Evolutionary conservation across 306 rosid genomes (phyloP).

Genomic region (Cucurbita moschata): DNA sequence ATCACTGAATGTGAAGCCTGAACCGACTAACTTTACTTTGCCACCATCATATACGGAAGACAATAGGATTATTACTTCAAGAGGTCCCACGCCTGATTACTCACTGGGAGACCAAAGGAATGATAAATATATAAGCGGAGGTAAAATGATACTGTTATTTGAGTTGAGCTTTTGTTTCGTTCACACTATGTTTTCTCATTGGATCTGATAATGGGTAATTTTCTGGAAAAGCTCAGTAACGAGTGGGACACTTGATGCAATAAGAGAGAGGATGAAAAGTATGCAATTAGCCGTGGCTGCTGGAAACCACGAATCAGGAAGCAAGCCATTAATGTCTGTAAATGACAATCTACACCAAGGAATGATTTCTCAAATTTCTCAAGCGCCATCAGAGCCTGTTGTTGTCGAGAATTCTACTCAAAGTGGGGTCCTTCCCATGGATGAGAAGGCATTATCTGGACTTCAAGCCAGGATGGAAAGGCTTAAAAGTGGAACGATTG

Average conservation of each 20-base stretch:
- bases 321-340: conserved; percentile 40
- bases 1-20: conserved; percentile 49
- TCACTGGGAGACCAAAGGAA: conserved; percentile 54
- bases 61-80: conserved; percentile 40
- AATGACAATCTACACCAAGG: conserved; percentile 51
- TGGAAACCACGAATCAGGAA: conserved; percentile 49
- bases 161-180: neutral
- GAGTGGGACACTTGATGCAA: conserved; percentile 88
- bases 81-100: conserved; percentile 56
- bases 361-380: conserved; percentile 40
- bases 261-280: conserved; percentile 91
- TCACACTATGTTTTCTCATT: neutral
- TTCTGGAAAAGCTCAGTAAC: conserved; percentile 38
- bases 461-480: conserved; percentile 99
- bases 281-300: conserved; percentile 82
- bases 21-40: conserved; percentile 59
- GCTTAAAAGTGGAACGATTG: conserved; percentile 82
- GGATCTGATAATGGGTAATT: conserved; percentile 8
- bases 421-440: conserved; percentile 78
- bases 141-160: conserved; percentile 21
- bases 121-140: conserved; percentile 76
- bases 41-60: conserved; percentile 84
- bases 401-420: conserved; percentile 44
- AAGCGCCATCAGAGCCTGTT: conserved; percentile 28
- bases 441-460: conserved; percentile 86